Conservation (phyloP, 148 eudicot genomes). For the Diospyros kaki region DNA sequence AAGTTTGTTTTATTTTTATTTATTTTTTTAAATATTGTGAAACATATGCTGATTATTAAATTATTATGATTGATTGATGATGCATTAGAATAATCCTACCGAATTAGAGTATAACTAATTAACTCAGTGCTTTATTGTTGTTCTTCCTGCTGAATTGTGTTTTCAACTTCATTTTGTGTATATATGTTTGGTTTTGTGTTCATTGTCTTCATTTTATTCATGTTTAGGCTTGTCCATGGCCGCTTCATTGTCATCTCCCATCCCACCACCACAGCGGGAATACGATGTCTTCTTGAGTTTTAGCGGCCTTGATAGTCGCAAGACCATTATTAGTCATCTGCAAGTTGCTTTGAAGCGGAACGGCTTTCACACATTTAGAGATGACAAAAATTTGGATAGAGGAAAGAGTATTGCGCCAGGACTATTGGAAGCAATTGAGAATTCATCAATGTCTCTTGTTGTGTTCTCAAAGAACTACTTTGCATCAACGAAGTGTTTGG, state of each 20-base stretch:
- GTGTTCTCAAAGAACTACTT: neutral
- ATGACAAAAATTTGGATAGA: neutral
- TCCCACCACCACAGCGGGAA: neutral
- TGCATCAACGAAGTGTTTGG: neutral
- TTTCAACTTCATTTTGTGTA: too few relatives aligned
- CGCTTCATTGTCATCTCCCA: neutral
- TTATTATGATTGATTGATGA: too few relatives aligned
- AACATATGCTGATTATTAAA: too few relatives aligned
- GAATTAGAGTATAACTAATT: too few relatives aligned
- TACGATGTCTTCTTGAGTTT: constrained; percentile 10
- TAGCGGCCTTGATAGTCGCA: constrained; percentile 6
- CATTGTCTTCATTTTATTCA: too few relatives aligned
- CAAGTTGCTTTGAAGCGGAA: neutral
- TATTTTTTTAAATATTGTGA: too few relatives aligned
- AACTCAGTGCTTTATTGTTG: too few relatives aligned
- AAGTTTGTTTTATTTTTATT: too few relatives aligned
- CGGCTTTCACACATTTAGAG: constrained; percentile 2
- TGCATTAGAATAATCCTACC: too few relatives aligned
- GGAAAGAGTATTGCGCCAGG: neutral
- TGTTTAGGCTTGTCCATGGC: too few relatives aligned
- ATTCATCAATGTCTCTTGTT: neutral
- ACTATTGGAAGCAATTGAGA: constrained; percentile 3
- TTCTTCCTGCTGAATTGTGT: too few relatives aligned
- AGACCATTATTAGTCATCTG: neutral
- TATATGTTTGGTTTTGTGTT: too few relatives aligned